Base-by-base conservation (phyloP, 441 rosid species). In the Jatropha multifida region DNA sequence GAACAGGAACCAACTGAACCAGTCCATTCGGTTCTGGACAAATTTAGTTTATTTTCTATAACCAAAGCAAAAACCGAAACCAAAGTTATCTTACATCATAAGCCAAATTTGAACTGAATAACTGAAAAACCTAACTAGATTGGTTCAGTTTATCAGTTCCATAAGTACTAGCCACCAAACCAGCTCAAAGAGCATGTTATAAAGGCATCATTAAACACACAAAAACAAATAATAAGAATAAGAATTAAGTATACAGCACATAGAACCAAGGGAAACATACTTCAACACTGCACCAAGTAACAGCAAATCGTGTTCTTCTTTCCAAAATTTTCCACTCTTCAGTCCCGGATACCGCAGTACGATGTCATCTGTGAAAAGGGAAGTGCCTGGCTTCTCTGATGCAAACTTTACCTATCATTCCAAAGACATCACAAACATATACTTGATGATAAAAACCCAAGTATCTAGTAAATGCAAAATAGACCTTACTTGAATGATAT, bases 321-420 rank as follows among this genome's bases (percentile, higher is more conserved):
- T 96, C 99, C 99, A 96, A 79, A 82, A 80, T 79, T 85, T 91
- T 74, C 98, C 98, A 85, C 94, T 83, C 85, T 84, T 88, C 74
- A 96, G 81, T 70, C 88, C 90, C n/a, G 99, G 94, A 78, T 85
- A 92, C 74, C 94, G 93, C 77, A 78, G 72, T 66, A 86, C 65
- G 65, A 92, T 88, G 80, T 95, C 97, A 71, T 88, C 86, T 1
- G 90, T 49, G 69, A 91, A 91, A 80, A 88, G 89, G 40, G 89
- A 85, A 65, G 77, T 61, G 4, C 85, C 81, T 65, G 91, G 92
- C 65, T 89, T 90, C 69, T 85, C 94, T 63, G 79, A 78, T 67
- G 87, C 89, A 68, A 66, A 74, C 79, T 84, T 85, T 68, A 89
- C 92, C 99, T 96, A 85, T 61, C 74, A 83, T 72, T 73, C 40